phyloP scores from a whole-genome alignment of 2,329 filamentous ascomycete species.

The Clonostachys rosea region DNA sequence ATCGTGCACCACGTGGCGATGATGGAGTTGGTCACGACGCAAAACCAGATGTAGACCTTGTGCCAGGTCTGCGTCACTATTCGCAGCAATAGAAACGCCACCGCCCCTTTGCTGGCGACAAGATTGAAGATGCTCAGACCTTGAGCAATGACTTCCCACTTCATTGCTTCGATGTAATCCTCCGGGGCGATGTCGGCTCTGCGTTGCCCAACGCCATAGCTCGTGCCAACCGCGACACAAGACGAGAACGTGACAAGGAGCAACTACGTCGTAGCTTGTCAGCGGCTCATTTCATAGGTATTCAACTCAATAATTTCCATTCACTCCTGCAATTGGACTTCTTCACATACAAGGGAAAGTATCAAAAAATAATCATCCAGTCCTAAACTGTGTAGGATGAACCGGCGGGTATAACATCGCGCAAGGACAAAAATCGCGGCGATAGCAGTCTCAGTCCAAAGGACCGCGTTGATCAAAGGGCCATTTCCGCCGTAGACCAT shows the following conservation, averaged over 20 bases:
- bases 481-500: slow-evolving; percentile 3
- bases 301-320: neutral
- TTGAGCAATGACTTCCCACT: slow-evolving; percentile 6
- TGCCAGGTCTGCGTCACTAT: slow-evolving; percentile 13
- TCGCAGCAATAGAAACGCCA: slow-evolving; percentile 14
- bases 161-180: slow-evolving; percentile 4
- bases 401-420: slow-evolving; percentile 1
- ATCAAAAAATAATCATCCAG: slow-evolving; percentile 2
- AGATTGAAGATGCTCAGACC: slow-evolving; percentile 9
- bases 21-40: slow-evolving; percentile 15
- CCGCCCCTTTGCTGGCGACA: slow-evolving; percentile 4
- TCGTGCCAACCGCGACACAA: slow-evolving; percentile 1
- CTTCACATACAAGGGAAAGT: slow-evolving; percentile 1
- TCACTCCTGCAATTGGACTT: too few species aligned
- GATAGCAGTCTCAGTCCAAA: slow-evolving; percentile 3
- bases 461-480: slow-evolving; percentile 3
- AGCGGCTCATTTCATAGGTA: too few species aligned
- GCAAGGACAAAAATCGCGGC: slow-evolving; percentile 1
- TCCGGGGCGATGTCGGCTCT: slow-evolving; percentile 1
- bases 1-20: slow-evolving; percentile 10
- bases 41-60: slow-evolving; percentile 15
- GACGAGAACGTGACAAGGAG: slow-evolving; percentile 2
- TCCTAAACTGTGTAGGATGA: slow-evolving; percentile 2
- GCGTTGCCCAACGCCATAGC: slow-evolving; percentile 3
- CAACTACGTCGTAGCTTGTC: neutral